Conservation (phyloP, 1,139 yeast species). For the Petasospora rhodanensis region DNA sequence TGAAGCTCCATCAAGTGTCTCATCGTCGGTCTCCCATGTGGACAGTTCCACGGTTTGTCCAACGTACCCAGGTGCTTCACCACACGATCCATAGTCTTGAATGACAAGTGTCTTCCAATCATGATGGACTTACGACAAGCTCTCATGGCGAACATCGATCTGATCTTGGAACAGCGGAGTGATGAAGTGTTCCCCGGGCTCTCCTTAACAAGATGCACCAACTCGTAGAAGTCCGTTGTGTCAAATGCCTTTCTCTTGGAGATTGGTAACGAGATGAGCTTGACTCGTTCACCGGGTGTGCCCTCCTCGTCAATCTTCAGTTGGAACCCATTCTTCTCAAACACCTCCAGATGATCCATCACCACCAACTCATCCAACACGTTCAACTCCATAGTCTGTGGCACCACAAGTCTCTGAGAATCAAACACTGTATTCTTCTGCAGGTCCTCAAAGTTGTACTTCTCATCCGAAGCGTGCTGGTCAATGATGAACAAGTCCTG, state of each 20-base stretch:
- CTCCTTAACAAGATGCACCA: slow-evolving; percentile 56
- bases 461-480: slow-evolving; percentile 98
- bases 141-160: slow-evolving; percentile 85
- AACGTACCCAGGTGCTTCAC: slow-evolving; percentile 64
- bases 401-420: slow-evolving; percentile 68
- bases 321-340: slow-evolving; percentile 74
- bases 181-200: slow-evolving; percentile 32
- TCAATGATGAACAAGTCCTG: slow-evolving; percentile 79
- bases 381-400: slow-evolving; percentile 59
- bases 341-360: slow-evolving; percentile 49
- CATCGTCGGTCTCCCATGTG: slow-evolving; percentile 97
- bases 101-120: slow-evolving; percentile 74
- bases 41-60: slow-evolving; percentile 98
- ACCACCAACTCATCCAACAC: slow-evolving; percentile 75
- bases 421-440: slow-evolving; percentile 51
- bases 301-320: slow-evolving; percentile 44
- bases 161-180: slow-evolving; percentile 69
- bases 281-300: slow-evolving; percentile 54
- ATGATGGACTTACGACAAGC: slow-evolving; percentile 93
- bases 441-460: slow-evolving; percentile 76
- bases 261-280: slow-evolving; percentile 61
- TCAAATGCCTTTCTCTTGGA: slow-evolving; percentile 69
- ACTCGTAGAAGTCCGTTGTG: slow-evolving; percentile 66
- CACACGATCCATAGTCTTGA: slow-evolving; percentile 57
- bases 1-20: slow-evolving; percentile 71